Conservation (phyloP, 2,329 filamentous ascomycete genomes). For the Paracorniculantispora psalliotae region DNA sequence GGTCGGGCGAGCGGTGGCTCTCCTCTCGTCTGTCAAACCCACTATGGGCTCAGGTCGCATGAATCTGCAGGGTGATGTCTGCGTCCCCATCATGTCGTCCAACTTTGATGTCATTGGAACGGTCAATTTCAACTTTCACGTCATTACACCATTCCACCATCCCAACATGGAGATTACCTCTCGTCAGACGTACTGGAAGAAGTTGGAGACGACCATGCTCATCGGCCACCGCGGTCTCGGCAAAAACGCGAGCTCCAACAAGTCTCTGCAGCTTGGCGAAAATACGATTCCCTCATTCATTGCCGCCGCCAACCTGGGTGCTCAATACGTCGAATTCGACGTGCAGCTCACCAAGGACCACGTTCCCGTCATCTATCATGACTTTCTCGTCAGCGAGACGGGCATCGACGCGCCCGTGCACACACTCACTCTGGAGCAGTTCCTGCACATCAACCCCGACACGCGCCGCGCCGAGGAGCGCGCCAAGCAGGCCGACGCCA, state of each 20-base stretch:
- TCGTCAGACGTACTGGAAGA: conserved; percentile 94
- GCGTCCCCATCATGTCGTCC: conserved; percentile 81
- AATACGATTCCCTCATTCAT: conserved; percentile 97
- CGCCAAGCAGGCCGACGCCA: conserved; percentile 17
- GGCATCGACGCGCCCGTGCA: conserved; percentile 96
- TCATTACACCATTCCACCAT: conserved; percentile 91
- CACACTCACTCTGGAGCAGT: conserved; percentile 90
- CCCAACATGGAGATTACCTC: conserved; percentile 90
- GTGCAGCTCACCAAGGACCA: conserved; percentile 98
- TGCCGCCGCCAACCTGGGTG: conserved; percentile 87
- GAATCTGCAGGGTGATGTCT: conserved; percentile 86
- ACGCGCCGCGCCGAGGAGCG: conserved; percentile 31
- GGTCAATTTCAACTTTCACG: conserved; percentile 93
- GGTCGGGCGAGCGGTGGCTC: conserved; percentile 81
- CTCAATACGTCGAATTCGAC: conserved; percentile 70
- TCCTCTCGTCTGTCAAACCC: conserved; percentile 81
- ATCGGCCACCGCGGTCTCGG: conserved; percentile 71
- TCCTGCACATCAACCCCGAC: conserved; percentile 75
- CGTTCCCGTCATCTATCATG: conserved; percentile 96
- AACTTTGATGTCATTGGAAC: conserved; percentile 86
- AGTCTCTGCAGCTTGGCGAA: conserved; percentile 88
- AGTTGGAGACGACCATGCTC: conserved; percentile 80
- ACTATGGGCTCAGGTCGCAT: conserved; percentile 81
- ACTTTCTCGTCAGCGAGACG: conserved; percentile 96
- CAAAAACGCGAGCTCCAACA: conserved; percentile 80